Evolutionary conservation across 2,329 filamentous ascomycete species (phyloP), one percentile per base, ranked within the genome.

Genomic region (Sporothrix luriei): DNA sequence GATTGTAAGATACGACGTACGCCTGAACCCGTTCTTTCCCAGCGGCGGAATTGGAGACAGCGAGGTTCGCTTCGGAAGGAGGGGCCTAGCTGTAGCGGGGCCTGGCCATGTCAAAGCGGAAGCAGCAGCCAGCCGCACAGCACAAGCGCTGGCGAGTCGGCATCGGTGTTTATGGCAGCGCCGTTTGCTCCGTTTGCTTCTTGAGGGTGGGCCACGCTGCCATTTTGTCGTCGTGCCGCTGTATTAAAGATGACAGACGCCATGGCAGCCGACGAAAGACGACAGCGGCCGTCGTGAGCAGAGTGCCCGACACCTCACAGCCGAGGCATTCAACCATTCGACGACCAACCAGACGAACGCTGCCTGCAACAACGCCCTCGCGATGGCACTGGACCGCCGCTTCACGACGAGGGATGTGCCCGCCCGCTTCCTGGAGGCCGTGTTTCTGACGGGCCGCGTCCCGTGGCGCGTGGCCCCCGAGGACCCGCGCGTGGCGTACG

Each of bases 341-440:
- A 59, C 13, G 43, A 16, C 33, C 33, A 33, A 33, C 1, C 33
- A 4, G 33, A 5, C 33, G 33, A 33, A 7, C 33, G 9, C 9
- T 33, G 33, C 33, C 33, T 33, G 33, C 33, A 7, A 33, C 33
- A 33, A 33, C 7, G 7, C 33, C 33, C 16, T 9, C 19, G 7
- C 55, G 19, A 43, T 11, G 2, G 3, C 59, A 59, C 54, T 66
- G 64, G 49, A 54, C 13, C 48, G 49, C 29, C 48, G 29, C 21
- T 14, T 66, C 29, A 24, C 64, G n/a, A 66, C 64, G 21, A 24
- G 13, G 9, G 64, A 66, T 6, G 64, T 66, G 64, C 64, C 64
- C 33, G 64, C 49, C 49, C 43, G n/a, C 33, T 66, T 54, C 16
- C 19, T 66, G 19, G 49, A 10, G 2, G 49, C 64, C 14, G 64